These are phyloP conservation scores for Diaporthe longicolla DNA, from an alignment of 2,329 filamentous ascomycete genomes.

Conservation along the genomic window DNA sequence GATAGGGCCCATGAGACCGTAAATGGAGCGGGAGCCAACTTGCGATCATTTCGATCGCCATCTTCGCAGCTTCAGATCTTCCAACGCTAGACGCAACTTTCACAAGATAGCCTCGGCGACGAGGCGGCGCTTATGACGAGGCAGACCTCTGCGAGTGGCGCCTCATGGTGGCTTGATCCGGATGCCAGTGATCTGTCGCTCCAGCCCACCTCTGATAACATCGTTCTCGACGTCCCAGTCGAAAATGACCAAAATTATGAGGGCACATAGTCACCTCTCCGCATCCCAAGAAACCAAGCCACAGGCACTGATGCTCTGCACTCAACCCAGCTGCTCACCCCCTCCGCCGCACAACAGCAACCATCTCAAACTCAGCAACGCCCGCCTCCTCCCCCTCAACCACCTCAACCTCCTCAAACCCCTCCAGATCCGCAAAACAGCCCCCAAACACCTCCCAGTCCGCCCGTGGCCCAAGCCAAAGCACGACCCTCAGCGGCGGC, in stretches of 20 bases:
- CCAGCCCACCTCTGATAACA: too few species aligned
- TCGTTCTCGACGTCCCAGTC: too few species aligned
- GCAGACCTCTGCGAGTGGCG: background rate
- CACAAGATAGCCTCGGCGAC: background rate
- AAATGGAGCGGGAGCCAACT: too few species aligned
- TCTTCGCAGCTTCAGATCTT: too few species aligned
- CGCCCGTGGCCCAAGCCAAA: slow-evolving; percentile 37
- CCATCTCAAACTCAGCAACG: slow-evolving; percentile 39
- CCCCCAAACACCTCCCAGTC: slow-evolving; percentile 37
- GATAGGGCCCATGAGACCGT: too few species aligned
- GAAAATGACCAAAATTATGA: too few species aligned
- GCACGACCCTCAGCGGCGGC: slow-evolving; percentile 7
- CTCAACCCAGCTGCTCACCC: background rate
- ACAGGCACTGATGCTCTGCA: background rate
- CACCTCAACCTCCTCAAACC: slow-evolving; percentile 27
- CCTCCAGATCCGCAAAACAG: background rate
- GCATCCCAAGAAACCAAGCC: too few species aligned
- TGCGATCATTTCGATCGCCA: too few species aligned
- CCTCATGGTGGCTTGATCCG: too few species aligned
- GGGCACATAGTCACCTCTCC: background rate
- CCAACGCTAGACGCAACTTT: rapidly evolving
- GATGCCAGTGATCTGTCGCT: too few species aligned
- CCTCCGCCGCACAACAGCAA: slow-evolving; percentile 24
- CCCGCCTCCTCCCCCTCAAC: background rate
- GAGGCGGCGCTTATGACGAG: background rate